phyloP scores from a whole-genome alignment of 1,284 basidiomycete species.

The Waitea zeae region DNA sequence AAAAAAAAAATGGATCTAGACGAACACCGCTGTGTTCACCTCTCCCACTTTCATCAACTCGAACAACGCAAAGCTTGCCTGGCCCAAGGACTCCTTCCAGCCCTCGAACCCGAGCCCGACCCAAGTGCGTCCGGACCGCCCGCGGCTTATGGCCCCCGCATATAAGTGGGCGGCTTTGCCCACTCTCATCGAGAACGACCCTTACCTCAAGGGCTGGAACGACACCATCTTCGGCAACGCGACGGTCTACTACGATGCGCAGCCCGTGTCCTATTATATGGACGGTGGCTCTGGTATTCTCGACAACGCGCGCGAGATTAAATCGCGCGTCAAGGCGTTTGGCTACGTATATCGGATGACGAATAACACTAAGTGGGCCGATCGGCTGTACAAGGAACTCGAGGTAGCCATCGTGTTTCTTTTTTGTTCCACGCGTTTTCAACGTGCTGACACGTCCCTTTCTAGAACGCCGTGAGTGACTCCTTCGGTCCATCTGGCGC shows the following conservation, averaged over 20 bases:
- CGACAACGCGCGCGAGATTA: conserved; percentile 81
- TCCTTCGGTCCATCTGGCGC: conserved; percentile 44
- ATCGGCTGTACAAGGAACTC: conserved; percentile 75
- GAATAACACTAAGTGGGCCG: conserved; percentile 77
- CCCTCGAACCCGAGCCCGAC: conserved; percentile 43
- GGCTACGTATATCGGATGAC: conserved; percentile 85
- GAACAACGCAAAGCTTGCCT: conserved; percentile 30
- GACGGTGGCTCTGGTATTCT: conserved; percentile 88
- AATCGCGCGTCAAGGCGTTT: conserved; percentile 85
- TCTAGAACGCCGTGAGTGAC: conserved; percentile 55
- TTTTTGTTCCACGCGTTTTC: not conserved
- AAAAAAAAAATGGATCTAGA: conserved; percentile 24
- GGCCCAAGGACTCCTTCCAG: conserved; percentile 64
- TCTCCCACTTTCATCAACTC: conserved; percentile 52
- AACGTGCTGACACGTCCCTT: not conserved
- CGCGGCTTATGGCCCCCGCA: conserved; percentile 78
- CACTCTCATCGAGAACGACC: conserved; percentile 64
- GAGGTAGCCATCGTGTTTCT: conserved; percentile 29
- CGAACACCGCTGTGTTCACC: conserved; percentile 63
- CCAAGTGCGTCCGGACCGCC: conserved; percentile 61
- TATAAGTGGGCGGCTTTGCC: conserved; percentile 88
- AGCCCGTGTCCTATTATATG: conserved; percentile 53
- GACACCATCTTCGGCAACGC: conserved; percentile 85
- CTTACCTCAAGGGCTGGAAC: conserved; percentile 86
- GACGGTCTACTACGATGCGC: conserved; percentile 40